Evolutionary conservation across 768 basidiomycete genomes (phyloP).

Genomic region (Trametes cinnabarina): DNA sequence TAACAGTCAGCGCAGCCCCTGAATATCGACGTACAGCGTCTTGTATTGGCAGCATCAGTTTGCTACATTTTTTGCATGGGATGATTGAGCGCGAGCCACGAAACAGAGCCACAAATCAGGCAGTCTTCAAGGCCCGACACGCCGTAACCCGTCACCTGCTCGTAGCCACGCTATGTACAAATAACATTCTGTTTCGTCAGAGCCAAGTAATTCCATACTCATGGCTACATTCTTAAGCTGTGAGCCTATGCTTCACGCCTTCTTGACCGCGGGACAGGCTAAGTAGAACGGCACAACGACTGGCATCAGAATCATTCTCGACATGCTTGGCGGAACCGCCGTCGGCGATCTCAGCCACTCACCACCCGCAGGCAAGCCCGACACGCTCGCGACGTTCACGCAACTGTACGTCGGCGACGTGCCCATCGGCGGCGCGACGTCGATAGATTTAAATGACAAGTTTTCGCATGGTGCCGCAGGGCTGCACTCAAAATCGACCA

Average conservation of each 20-base stretch:
- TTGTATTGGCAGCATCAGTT: not conserved
- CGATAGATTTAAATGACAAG: conserved; percentile 38
- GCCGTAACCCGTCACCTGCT: no score
- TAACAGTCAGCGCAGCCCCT: not conserved
- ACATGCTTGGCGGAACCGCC: no score
- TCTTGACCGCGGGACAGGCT: not conserved
- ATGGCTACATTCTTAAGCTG: no score
- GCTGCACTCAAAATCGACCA: conserved; percentile 52
- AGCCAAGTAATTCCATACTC: no score
- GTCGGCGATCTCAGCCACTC: not conserved
- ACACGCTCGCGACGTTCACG: conserved; percentile 42
- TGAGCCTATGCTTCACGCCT: not conserved
- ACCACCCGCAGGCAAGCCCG: conserved; percentile 22
- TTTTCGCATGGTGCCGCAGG: conserved; percentile 44
- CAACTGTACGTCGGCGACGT: conserved; percentile 41
- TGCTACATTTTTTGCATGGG: no score
- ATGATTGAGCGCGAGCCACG: no score
- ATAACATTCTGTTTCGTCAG: no score
- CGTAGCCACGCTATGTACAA: no score
- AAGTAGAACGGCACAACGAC: not conserved
- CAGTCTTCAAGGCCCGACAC: no score
- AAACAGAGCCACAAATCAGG: no score
- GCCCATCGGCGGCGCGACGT: conserved; percentile 38
- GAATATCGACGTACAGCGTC: not conserved
- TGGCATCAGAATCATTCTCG: no score